Conservation (phyloP, 2,329 filamentous ascomycete genomes). For the Rutstroemia sp. region DNA sequence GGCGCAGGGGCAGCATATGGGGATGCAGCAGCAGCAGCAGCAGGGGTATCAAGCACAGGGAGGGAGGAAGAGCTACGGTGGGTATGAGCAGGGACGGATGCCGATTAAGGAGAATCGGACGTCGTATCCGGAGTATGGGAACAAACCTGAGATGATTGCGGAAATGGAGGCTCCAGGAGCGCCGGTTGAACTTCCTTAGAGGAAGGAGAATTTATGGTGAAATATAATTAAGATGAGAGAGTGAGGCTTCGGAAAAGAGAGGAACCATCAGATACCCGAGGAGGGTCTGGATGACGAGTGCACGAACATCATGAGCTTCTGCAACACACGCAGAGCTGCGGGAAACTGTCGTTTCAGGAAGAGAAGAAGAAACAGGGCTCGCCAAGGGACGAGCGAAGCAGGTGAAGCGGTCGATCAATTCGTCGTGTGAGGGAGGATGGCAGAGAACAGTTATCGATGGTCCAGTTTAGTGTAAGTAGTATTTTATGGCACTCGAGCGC, state of each 20-base stretch:
- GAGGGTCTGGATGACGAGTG: not conserved
- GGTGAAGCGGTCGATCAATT: not conserved
- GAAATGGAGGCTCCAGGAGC: conserved; percentile 5
- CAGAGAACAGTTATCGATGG: too few species aligned
- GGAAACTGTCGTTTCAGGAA: not conserved
- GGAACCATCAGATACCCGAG: not conserved
- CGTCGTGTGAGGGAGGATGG: not conserved
- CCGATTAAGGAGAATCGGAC: not conserved
- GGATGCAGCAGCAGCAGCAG: not conserved
- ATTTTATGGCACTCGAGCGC: too few species aligned
- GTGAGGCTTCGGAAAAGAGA: not conserved
- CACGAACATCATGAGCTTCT: not conserved
- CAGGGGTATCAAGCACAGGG: not conserved
- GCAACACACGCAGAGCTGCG: not conserved
- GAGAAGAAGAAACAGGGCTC: not conserved
- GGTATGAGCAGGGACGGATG: not conserved
- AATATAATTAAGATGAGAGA: not conserved
- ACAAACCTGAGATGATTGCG: not conserved
- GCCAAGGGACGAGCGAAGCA: not conserved
- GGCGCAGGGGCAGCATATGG: not conserved
- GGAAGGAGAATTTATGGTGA: not conserved
- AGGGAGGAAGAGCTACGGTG: not conserved
- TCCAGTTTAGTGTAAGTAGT: too few species aligned
- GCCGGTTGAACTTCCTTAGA: conserved; percentile 1
- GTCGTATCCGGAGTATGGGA: not conserved